Base-by-base conservation (phyloP, 768 basidiomycete species). In the Botryobasidium botryosum region DNA sequence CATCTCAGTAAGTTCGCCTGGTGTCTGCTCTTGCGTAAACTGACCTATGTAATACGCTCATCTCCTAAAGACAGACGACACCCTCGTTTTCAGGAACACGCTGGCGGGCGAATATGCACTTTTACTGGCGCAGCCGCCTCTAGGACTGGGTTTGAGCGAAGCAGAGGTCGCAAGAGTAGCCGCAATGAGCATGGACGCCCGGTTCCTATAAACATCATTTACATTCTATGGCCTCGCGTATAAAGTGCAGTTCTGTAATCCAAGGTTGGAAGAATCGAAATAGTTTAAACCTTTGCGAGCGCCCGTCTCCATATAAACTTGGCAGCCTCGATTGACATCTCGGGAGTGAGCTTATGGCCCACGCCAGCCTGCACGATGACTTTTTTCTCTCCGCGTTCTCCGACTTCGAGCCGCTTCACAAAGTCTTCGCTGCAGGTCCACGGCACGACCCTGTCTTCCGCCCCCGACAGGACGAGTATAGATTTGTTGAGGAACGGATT, bases 101-200 rank as follows among this genome's bases (percentile, higher is more conserved):
- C 64, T 87, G 2, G 54, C 77, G 0, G 81, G 66, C 3, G 85
- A 88, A 57, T 88, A 88, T 50, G 82, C 84, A 0, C 62, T 87
- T 5, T 69, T 88, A 28, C 63, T 87, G 43, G 85, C 85, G 0
- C 57, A 62, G 20, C 64, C 72, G n/a, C 84, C 84, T 0, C 54
- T 73, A 25, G 85, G 85, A 2, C 65, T 88, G 2, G 84, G 80
- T 1, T 59, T 87, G 37, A 61, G 62, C 0, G 68, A 77, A 50
- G 62, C 58, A 0, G 72, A 83, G 50, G 68, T 87, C 4, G 57
- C 50, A 40, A 56, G 53, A 15, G 61, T 85, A 17, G 80, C 74
- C 1, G 58, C 67, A 50, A 75, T 74, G 72, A 70, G 82, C 41
- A 65, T 84, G 66, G 52, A 65, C 23, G 57, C 55, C 18, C 53